Evolutionary conservation across 208 protist genomes (phyloP), one percentile per base, ranked within the genome.

Genomic region (Zelonia costaricensis): DNA sequence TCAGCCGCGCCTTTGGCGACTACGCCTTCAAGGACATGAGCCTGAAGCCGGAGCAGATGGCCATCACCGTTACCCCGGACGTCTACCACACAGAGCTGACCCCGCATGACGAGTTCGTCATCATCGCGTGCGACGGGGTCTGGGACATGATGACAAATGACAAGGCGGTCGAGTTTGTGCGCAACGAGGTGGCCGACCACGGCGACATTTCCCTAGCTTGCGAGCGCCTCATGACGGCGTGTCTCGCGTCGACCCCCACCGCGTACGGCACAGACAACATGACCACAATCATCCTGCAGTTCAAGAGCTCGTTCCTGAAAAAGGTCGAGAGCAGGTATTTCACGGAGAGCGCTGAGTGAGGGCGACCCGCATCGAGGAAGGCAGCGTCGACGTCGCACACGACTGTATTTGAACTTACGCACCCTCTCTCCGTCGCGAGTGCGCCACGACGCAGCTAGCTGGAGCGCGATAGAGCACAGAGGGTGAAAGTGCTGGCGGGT

Each of bases 1-100:
- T 98, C 46, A 97, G 88, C 48, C 84, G 97, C 47, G 94, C 96
- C 1, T 92, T 98, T 65, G 97, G 97, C 20, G 97, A 98, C 66
- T 97, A 95, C 73, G 76, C 76, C 7, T 98, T 98, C 62, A 96
- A 96, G 40, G 79, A 88, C 52, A 76, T 63, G 51, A 69, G 60
- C 58, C 62, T 93, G n/a, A 80, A 73, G 45, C 82, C 91, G 23
- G 84, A 92, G 56, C 69, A 88, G 8, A 82, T 86, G 74, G 81
- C 80, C 20, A 88, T 96, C 46, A 93, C 83, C 6, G 80, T 79
- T 27, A 66, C 74, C 43, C 91, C 91, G 3, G 80, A 93, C 65
- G 76, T 96, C 12, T 60, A 76, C 49, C 81, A 90, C 57, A 64
- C 92, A 1, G 87, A 94, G 60, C 71, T 94, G 36, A 86, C 81